Conservation (phyloP, 2,329 filamentous ascomycete species). For the Fusarium sp. region DNA sequence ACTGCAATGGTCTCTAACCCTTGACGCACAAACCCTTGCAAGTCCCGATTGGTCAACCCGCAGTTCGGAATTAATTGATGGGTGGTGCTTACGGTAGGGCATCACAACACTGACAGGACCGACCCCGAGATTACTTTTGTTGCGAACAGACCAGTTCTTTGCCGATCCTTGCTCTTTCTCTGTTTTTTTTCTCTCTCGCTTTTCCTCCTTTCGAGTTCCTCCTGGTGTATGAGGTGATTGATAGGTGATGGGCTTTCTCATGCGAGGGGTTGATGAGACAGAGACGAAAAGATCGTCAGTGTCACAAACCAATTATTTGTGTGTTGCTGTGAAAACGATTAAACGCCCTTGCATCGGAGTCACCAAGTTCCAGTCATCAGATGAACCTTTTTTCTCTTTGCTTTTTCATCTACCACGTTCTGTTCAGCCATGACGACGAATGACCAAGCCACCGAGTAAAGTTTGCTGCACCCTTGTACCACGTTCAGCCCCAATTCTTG, state of each 20-base stretch:
- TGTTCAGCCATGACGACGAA: neutral
- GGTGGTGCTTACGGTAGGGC: neutral
- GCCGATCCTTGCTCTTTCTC: conserved; percentile 13
- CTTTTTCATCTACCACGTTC: neutral
- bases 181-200: neutral
- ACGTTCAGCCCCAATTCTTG: neutral
- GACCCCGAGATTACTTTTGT: neutral
- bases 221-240: neutral
- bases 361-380: neutral
- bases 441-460: neutral
- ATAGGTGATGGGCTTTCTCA: neutral
- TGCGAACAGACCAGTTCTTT: neutral
- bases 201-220: neutral
- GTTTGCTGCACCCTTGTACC: neutral
- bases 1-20: neutral
- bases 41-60: conserved; percentile 33
- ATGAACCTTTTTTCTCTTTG: neutral
- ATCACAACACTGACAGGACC: neutral
- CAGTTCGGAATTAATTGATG: conserved; percentile 14
- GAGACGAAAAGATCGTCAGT: conserved; percentile 23
- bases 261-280: conserved; percentile 30
- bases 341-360: conserved; percentile 26
- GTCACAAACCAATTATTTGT: neutral
- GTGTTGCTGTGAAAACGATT: neutral
- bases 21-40: neutral